These are phyloP conservation scores for Exophiala sp. DNA, from an alignment of 2,329 filamentous ascomycete species.

Conservation along the genomic window DNA sequence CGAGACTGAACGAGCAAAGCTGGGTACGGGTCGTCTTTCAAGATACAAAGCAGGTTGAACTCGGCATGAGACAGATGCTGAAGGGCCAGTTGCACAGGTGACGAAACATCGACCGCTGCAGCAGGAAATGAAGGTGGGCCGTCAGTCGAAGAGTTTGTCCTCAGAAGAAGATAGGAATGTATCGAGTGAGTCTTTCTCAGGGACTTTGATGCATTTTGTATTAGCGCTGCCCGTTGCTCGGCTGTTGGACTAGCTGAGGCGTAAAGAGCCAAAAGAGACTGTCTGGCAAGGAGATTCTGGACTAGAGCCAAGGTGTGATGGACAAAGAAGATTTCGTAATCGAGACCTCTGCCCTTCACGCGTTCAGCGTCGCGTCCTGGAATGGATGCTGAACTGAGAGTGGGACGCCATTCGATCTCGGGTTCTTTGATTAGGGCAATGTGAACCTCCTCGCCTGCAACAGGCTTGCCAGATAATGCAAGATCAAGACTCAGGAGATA, in stretches of 20 bases:
- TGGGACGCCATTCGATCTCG: slow-evolving; percentile 76
- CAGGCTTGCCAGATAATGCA: slow-evolving; percentile 58
- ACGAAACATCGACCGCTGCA: slow-evolving; percentile 45
- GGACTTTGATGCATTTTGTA: slow-evolving; percentile 71
- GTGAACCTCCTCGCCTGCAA: slow-evolving; percentile 61
- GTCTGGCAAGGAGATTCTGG: slow-evolving; percentile 68
- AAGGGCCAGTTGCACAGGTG: slow-evolving; percentile 41
- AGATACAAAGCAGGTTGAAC: slow-evolving; percentile 80
- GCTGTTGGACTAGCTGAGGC: slow-evolving; percentile 58
- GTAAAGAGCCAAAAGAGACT: slow-evolving; percentile 70
- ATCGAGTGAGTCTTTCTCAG: slow-evolving; percentile 76
- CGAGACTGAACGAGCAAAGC: slow-evolving; percentile 74
- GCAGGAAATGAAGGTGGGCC: slow-evolving; percentile 34
- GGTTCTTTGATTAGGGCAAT: slow-evolving; percentile 66
- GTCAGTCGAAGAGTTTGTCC: slow-evolving; percentile 47
- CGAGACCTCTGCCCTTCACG: slow-evolving; percentile 68
- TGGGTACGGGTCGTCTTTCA: slow-evolving; percentile 94
- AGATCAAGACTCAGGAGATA: slow-evolving; percentile 76
- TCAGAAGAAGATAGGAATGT: slow-evolving; percentile 61
- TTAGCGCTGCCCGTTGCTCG: slow-evolving; percentile 66
- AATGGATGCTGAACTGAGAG: slow-evolving; percentile 59
- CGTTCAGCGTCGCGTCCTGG: slow-evolving; percentile 63
- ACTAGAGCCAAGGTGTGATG: slow-evolving; percentile 74
- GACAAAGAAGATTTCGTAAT: slow-evolving; percentile 78
- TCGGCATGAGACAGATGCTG: slow-evolving; percentile 70